Conservation (phyloP, 1,284 basidiomycete species). For the Moesziomyces globuligerus region DNA sequence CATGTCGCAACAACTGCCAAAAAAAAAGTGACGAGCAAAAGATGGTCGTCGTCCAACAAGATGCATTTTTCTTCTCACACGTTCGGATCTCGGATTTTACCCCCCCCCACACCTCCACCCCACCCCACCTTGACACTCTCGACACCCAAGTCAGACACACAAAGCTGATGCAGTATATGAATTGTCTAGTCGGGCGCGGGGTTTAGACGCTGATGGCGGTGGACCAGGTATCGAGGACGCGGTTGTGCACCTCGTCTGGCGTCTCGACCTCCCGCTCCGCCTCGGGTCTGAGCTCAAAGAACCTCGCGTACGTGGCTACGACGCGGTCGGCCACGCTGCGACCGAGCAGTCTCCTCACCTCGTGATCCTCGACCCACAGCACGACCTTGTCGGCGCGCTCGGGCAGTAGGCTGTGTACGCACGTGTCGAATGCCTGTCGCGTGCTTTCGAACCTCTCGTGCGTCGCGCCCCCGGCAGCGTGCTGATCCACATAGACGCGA, state of each 20-base stretch:
- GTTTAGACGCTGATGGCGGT: too few relatives aligned
- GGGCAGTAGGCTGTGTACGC: conserved; percentile 24
- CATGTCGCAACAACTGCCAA: too few relatives aligned
- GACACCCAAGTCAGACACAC: too few relatives aligned
- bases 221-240: too few relatives aligned
- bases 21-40: too few relatives aligned
- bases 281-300: conserved; percentile 5
- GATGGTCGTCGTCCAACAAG: too few relatives aligned
- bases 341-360: conserved; percentile 27
- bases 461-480: conserved; percentile 1
- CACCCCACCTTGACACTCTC: too few relatives aligned
- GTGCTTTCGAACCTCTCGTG: conserved; percentile 20
- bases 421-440: conserved; percentile 35
- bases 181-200: too few relatives aligned
- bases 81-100: too few relatives aligned
- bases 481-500: conserved; percentile 33
- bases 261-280: not conserved
- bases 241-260: conserved; percentile 7
- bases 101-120: too few relatives aligned
- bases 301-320: conserved; percentile 5
- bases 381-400: conserved; percentile 24
- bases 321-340: conserved; percentile 3
- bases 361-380: conserved; percentile 35
- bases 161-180: too few relatives aligned
- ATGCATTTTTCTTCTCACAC: too few relatives aligned